Percentiles rank a stretch among this genome's conserved stretches.
These are phyloP conservation scores for Simplicillium sp. DNA, from an alignment of 2,329 filamentous ascomycete species.

Conservation along the genomic window DNA sequence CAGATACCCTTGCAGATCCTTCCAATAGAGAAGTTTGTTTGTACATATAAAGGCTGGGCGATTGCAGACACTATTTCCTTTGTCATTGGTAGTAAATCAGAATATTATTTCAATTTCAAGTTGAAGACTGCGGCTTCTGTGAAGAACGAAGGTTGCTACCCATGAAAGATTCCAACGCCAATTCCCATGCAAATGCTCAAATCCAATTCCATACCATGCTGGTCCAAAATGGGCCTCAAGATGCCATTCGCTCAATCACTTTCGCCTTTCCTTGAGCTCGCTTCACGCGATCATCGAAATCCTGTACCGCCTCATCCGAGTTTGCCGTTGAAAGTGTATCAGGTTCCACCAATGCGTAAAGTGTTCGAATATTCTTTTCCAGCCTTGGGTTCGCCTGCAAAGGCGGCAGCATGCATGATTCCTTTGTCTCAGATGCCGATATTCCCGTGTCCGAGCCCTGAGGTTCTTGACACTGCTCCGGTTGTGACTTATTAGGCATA, in stretches of 20 bases:
- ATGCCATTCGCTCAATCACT: conserved; percentile 64
- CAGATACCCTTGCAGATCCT: conserved; percentile 57
- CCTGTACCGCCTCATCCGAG: conserved; percentile 77
- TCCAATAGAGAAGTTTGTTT: conserved; percentile 31
- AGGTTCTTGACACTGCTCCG: conserved; percentile 8
- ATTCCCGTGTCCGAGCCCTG: neutral
- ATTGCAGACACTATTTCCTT: conserved; percentile 11
- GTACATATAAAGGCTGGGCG: conserved; percentile 11
- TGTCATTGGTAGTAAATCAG: neutral
- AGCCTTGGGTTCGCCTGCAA: conserved; percentile 56
- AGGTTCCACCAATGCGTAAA: conserved; percentile 72
- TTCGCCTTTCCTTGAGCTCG: conserved; percentile 76
- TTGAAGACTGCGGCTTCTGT: neutral
- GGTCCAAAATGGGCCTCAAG: conserved; percentile 4
- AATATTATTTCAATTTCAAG: neutral
- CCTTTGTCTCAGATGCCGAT: neutral
- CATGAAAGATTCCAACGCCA: neutral
- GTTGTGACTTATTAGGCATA: conserved; percentile 26
- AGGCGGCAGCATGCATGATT: conserved; percentile 20
- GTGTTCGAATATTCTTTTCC: conserved; percentile 63
- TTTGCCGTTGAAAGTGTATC: conserved; percentile 72
- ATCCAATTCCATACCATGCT: conserved; percentile 1
- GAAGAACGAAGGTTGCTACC: too few relatives aligned
- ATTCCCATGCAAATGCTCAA: neutral
- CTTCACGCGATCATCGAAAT: conserved; percentile 84